phyloP scores from a whole-genome alignment of 2,329 filamentous ascomycete species.

The Penicillium sp. region DNA sequence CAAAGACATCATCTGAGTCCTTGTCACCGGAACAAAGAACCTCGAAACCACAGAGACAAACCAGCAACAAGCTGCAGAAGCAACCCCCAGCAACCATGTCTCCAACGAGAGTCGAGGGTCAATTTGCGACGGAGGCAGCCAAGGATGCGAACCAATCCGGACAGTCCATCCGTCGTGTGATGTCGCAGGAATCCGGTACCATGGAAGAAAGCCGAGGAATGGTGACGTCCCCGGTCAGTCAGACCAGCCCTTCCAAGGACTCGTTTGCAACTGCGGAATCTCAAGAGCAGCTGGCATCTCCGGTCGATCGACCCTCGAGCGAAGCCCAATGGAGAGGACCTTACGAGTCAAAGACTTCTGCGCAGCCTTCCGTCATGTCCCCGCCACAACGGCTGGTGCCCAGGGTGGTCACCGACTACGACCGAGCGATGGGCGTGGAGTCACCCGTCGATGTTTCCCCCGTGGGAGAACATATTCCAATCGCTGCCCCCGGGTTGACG shows the following conservation, averaged over 20 bases:
- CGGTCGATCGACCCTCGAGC: constrained; percentile 28
- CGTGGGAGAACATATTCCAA: constrained; percentile 44
- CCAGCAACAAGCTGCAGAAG: constrained; percentile 72
- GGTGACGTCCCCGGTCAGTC: constrained; percentile 25
- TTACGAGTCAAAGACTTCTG: constrained; percentile 24
- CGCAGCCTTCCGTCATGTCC: constrained; percentile 32
- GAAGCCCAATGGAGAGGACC: constrained; percentile 24
- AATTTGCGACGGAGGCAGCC: constrained; percentile 23
- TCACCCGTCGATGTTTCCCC: constrained; percentile 71
- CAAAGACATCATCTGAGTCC: constrained; percentile 51
- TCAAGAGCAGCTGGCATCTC: constrained; percentile 23
- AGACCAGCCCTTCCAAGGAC: constrained; percentile 30
- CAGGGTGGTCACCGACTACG: constrained; percentile 24
- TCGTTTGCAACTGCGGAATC: constrained; percentile 23
- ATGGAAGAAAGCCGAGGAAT: constrained; percentile 26
- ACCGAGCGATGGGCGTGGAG: constrained; percentile 59
- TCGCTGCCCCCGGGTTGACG: constrained; percentile 67
- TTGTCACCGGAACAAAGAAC: constrained; percentile 42
- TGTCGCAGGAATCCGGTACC: constrained; percentile 34
- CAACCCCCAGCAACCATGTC: constrained; percentile 55
- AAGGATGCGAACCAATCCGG: constrained; percentile 25
- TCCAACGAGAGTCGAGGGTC: constrained; percentile 8
- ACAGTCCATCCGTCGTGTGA: constrained; percentile 42
- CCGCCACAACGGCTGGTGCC: constrained; percentile 35
- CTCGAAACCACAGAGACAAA: constrained; percentile 56